These are phyloP conservation scores for Oidium heveae DNA, from an alignment of 2,329 filamentous ascomycete genomes.

Conservation along the genomic window DNA sequence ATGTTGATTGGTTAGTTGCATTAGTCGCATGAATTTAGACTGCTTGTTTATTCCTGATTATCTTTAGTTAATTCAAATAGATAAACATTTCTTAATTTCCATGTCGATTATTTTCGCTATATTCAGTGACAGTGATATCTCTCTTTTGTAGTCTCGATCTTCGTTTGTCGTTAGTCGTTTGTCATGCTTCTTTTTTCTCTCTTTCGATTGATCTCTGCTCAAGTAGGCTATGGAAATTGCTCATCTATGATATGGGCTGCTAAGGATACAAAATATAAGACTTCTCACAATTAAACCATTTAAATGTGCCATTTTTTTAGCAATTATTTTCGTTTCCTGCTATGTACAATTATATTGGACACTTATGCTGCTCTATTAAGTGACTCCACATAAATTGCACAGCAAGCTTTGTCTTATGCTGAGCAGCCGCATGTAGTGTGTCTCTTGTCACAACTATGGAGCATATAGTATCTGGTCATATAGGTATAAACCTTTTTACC, in stretches of 20 bases:
- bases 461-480: neutral
- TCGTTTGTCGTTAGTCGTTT: no score
- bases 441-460: neutral
- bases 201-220: neutral
- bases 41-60: neutral
- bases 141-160: neutral
- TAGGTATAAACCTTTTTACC: neutral
- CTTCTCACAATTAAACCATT: neutral
- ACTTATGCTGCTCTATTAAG: neutral
- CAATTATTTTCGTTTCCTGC: neutral
- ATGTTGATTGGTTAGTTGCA: neutral
- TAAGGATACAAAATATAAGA: neutral
- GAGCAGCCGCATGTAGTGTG: neutral
- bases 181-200: neutral
- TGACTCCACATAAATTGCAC: no score
- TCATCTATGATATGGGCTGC: neutral
- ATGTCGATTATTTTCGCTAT: no score
- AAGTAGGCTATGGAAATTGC: neutral
- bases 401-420: no score
- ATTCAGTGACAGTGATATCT: neutral
- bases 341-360: neutral
- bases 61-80: no score
- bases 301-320: neutral
- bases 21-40: no score
- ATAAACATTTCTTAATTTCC: no score